Evolutionary conservation across 306 rosid species (phyloP).

Genomic region (Prinsepia uniflora): DNA sequence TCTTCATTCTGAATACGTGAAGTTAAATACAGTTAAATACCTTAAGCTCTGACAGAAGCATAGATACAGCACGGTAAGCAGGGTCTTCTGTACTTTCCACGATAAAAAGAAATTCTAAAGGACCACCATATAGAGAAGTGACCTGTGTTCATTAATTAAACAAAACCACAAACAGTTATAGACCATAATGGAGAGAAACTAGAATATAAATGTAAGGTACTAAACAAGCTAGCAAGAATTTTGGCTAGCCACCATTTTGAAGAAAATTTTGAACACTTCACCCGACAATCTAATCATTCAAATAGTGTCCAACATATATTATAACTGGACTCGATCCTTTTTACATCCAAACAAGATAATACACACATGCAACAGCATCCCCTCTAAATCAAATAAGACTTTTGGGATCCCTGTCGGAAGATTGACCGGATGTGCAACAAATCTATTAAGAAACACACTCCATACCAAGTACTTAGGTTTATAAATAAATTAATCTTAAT

Average conservation of each 20-base stretch:
- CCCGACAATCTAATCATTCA: not conserved
- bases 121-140: slow-evolving; percentile 98
- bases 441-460: not conserved
- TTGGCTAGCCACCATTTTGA: not conserved
- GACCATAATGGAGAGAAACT: slow-evolving; percentile 9
- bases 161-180: slow-evolving; percentile 16
- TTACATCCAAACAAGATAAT: not conserved
- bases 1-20: not conserved
- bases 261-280: not conserved
- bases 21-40: slow-evolving; percentile 28
- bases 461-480: not conserved
- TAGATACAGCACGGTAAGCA: slow-evolving; percentile 62
- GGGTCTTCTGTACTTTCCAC: slow-evolving; percentile 91
- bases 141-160: slow-evolving; percentile 48
- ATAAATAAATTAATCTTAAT: not conserved
- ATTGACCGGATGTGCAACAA: not conserved
- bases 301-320: not conserved
- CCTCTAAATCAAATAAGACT: not conserved
- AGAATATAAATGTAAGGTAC: slow-evolving; percentile 3
- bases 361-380: not conserved
- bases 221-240: slow-evolving; percentile 14
- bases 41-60: slow-evolving; percentile 63
- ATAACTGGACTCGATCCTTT: not conserved
- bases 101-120: slow-evolving; percentile 75
- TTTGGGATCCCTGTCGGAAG: not conserved